Conservation (phyloP, 2,329 filamentous ascomycete genomes). For the Claviceps quebecensis region DNA sequence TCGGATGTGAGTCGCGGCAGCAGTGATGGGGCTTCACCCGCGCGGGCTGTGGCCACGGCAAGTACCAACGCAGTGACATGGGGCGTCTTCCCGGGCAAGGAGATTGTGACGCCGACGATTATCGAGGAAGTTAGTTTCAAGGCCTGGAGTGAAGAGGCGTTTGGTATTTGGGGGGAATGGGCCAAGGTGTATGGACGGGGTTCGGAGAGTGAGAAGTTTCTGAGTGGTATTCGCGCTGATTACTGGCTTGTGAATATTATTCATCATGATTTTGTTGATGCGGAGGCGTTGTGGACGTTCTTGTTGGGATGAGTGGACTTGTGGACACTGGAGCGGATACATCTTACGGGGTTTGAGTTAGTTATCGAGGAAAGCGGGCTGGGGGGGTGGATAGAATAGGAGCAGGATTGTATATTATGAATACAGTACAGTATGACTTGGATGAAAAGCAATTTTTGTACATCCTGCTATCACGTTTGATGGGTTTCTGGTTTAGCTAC, state of each 20-base stretch:
- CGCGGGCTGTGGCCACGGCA: slow-evolving; percentile 20
- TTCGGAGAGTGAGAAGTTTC: slow-evolving; percentile 54
- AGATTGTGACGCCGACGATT: slow-evolving; percentile 92
- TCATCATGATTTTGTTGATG: slow-evolving; percentile 62
- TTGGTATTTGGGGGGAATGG: slow-evolving; percentile 93
- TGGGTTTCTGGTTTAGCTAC: too few relatives aligned
- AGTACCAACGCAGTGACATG: slow-evolving; percentile 91
- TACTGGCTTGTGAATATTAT: slow-evolving; percentile 87
- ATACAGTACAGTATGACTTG: too few relatives aligned
- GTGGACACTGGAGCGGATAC: background rate
- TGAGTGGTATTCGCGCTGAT: slow-evolving; percentile 53
- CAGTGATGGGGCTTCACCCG: slow-evolving; percentile 12
- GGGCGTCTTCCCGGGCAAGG: slow-evolving; percentile 90
- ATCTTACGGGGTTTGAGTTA: too few relatives aligned
- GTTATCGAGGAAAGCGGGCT: too few relatives aligned
- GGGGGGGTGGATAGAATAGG: too few relatives aligned
- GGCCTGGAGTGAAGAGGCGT: slow-evolving; percentile 92
- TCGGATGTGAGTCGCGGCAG: slow-evolving; percentile 36
- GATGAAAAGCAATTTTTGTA: too few relatives aligned
- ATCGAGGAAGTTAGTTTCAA: slow-evolving; percentile 91
- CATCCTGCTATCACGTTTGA: too few relatives aligned
- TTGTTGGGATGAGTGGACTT: slow-evolving; percentile 26
- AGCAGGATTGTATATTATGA: too few relatives aligned
- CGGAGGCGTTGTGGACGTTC: slow-evolving; percentile 58
- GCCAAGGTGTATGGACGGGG: slow-evolving; percentile 69